phyloP scores from a whole-genome alignment of 345 rosid genomes.

The Psidium friedrichsthalianum region DNA sequence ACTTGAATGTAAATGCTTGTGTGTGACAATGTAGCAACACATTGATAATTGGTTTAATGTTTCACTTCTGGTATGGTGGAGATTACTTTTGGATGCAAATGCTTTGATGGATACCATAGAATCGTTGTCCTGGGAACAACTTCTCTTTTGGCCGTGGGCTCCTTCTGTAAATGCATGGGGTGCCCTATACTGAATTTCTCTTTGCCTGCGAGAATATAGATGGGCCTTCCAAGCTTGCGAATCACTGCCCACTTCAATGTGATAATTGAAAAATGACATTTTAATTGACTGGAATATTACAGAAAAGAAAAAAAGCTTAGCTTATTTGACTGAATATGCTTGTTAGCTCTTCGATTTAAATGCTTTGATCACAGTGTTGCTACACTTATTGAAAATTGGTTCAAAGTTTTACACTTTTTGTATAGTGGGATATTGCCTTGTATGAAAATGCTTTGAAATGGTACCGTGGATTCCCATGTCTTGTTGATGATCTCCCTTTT shows the following conservation, averaged over 20 bases:
- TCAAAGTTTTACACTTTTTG: background rate
- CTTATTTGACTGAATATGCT: background rate
- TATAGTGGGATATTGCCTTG: background rate
- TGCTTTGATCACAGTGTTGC: background rate
- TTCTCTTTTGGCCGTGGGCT: background rate
- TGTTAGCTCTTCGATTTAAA: background rate
- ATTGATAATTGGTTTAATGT: background rate
- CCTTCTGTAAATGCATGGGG: background rate
- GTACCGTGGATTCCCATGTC: background rate
- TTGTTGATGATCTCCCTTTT: background rate
- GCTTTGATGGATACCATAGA: background rate
- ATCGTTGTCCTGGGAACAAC: background rate
- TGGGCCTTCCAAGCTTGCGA: background rate
- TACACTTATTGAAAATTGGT: background rate
- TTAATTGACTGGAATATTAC: background rate
- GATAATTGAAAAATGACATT: background rate
- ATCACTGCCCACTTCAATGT: background rate
- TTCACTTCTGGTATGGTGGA: background rate
- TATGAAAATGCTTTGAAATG: background rate
- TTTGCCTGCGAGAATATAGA: background rate
- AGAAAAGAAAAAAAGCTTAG: background rate
- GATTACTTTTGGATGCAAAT: background rate
- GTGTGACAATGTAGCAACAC: background rate
- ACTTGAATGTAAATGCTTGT: background rate
- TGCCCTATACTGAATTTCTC: background rate